phyloP scores from a whole-genome alignment of 164 flowering plant species.

The Kingdonia uniflora region DNA sequence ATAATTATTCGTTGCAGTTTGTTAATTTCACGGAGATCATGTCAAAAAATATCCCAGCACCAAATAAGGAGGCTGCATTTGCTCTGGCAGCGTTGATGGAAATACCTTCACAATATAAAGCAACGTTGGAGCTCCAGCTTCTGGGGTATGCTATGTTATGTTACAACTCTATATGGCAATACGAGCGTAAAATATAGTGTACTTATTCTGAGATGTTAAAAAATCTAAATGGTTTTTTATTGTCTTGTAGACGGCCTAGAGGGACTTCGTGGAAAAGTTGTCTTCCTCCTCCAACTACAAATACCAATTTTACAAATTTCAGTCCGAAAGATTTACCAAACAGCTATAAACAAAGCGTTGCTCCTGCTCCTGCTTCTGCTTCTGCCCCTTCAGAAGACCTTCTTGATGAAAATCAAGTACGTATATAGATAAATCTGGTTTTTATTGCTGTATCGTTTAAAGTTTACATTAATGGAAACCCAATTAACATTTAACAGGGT shows the following conservation, averaged over 20 bases:
- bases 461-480: neutral
- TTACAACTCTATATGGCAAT: too few relatives aligned
- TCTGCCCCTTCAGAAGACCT: slow-evolving; percentile 14
- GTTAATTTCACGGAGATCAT: slow-evolving; percentile 50
- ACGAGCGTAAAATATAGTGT: too few relatives aligned
- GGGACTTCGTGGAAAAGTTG: slow-evolving; percentile 18
- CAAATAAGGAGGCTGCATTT: slow-evolving; percentile 39
- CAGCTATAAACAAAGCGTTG: slow-evolving; percentile 12
- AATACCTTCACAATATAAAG: slow-evolving; percentile 44
- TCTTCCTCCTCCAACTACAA: slow-evolving; percentile 24
- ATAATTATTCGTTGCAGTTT: slow-evolving; percentile 26
- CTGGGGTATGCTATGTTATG: slow-evolving; percentile 12
- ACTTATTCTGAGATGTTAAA: neutral
- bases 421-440: neutral
- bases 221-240: neutral
- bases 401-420: slow-evolving; percentile 11
- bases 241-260: slow-evolving; percentile 16
- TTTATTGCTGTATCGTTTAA: neutral
- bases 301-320: neutral
- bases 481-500: slow-evolving; percentile 12
- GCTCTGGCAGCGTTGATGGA: slow-evolving; percentile 48
- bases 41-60: slow-evolving; percentile 14
- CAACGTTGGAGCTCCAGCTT: slow-evolving; percentile 32
- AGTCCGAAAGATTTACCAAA: slow-evolving; percentile 6
- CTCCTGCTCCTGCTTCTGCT: slow-evolving; percentile 5